A percentile compares a stretch with the other conserved stretches of the same genome.
phyloP scores from a whole-genome alignment of 2,329 filamentous ascomycete genomes.

The Dactylonectria estremocensis region DNA sequence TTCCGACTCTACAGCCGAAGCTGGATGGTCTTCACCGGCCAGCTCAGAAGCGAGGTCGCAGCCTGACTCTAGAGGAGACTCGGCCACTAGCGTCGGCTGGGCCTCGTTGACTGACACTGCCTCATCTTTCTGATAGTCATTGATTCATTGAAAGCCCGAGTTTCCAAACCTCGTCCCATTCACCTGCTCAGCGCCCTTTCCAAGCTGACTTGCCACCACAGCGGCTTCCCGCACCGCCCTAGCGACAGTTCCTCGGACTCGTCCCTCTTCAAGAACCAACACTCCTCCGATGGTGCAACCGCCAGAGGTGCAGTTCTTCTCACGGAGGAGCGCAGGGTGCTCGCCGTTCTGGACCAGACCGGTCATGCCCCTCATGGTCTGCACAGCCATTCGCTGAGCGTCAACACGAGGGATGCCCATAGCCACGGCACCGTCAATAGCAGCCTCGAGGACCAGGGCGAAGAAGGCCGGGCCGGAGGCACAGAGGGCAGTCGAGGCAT shows the following conservation, averaged over 20 bases:
- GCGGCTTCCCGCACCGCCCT: conserved; percentile 80
- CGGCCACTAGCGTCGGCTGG: neutral
- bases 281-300: conserved; percentile 85
- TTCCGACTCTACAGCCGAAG: conserved; percentile 15
- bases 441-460: conserved; percentile 80
- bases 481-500: conserved; percentile 81
- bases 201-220: conserved; percentile 76
- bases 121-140: conserved; percentile 16
- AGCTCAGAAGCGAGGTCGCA: conserved; percentile 13
- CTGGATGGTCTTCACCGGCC: conserved; percentile 6
- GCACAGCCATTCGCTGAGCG: conserved; percentile 83
- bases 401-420: conserved; percentile 83
- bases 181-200: conserved; percentile 56
- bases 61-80: conserved; percentile 11
- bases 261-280: conserved; percentile 80
- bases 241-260: conserved; percentile 76
- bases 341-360: conserved; percentile 79
- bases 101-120: neutral
- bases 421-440: conserved; percentile 83
- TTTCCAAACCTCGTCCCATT: conserved; percentile 53
- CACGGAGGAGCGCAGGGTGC: conserved; percentile 81
- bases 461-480: conserved; percentile 85
- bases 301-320: conserved; percentile 84
- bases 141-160: conserved; percentile 33
- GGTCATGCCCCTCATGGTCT: conserved; percentile 83